Conservation (phyloP, 371 early-diverging fungal genomes). For the Mucor sp. region DNA sequence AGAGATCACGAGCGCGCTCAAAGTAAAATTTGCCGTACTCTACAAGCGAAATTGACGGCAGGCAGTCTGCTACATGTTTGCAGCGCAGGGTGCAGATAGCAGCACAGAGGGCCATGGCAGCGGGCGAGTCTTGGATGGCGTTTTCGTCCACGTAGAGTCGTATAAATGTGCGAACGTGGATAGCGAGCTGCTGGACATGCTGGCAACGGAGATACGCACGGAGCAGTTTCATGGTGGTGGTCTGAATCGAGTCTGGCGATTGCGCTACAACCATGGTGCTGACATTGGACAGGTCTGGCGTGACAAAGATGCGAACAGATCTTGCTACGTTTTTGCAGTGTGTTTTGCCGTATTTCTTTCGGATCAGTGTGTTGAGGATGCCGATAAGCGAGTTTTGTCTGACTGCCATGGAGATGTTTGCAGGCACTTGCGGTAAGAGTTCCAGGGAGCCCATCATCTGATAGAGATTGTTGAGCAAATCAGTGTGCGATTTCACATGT, state of each 20-base stretch:
- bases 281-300: slow-evolving; percentile 13
- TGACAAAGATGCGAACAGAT: slow-evolving; percentile 18
- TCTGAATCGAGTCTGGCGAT: slow-evolving; percentile 11
- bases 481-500: slow-evolving; percentile 9
- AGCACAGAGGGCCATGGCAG: slow-evolving; percentile 39
- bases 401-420: background rate
- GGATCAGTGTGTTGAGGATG: slow-evolving; percentile 24
- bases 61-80: slow-evolving; percentile 27
- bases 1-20: slow-evolving; percentile 32
- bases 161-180: slow-evolving; percentile 37
- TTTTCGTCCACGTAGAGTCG: slow-evolving; percentile 10
- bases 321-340: slow-evolving; percentile 32
- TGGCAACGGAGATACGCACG: slow-evolving; percentile 36
- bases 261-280: slow-evolving; percentile 13
- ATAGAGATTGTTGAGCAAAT: slow-evolving; percentile 14
- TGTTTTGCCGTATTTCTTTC: slow-evolving; percentile 38
- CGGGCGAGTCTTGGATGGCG: slow-evolving; percentile 12
- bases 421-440: background rate
- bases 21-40: slow-evolving; percentile 40
- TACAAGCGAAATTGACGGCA: slow-evolving; percentile 24
- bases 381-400: slow-evolving; percentile 12
- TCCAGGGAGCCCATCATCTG: slow-evolving; percentile 15
- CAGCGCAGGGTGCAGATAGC: slow-evolving; percentile 37
- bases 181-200: slow-evolving; percentile 31
- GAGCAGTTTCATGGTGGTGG: slow-evolving; percentile 22